Evolutionary conservation across 768 basidiomycete species (phyloP), one percentile per base, ranked within the genome.

Genomic region (Russula griseocarnosa): DNA sequence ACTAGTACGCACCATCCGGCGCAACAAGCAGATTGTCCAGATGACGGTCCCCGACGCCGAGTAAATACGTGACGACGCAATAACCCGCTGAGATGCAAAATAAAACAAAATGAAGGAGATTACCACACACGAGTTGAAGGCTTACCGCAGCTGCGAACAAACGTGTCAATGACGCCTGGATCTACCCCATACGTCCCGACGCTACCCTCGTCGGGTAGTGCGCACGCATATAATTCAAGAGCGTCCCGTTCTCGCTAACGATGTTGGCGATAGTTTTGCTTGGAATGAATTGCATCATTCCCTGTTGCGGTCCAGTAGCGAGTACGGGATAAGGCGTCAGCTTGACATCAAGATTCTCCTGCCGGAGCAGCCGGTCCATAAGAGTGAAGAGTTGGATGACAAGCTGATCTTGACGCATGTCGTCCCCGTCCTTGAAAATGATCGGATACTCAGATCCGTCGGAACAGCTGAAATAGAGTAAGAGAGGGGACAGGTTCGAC

Each of bases 381-480:
- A 99, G 84, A 18, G 94, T 97, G 74, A 99, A 95, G n/a, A 98
- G 81, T 74, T 99, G 97, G 55, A 98, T 89, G 30, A 98, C 95
- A 42, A 99, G 84, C 74, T 99, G 97, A 73, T 99, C 97, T 74
- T 99, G 97, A 24, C 97, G 87, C 82, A 98, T 88, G 72, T 99
- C 97, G 72, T 98, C 97, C 16, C 97, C 97, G 69, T 98, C 95
- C 76, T 98, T 99, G 82, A 98, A 98, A 65, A 99, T 98, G 57
- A 98, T 83, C 0, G 95, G 91, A 74, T 90, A 98, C 72, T 94
- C 91, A 18, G 85, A 82, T 11, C 90, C 87, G 61, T 92, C 89
- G 11, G 85, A 79, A 69, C 90, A 90, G 69, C 92, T 87, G 75
- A 98, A 96, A 74, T 90, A 93, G 20, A 99, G 79, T 22, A 96